Conservation (phyloP, 768 basidiomycete genomes). For the Termitomyces sp. region DNA sequence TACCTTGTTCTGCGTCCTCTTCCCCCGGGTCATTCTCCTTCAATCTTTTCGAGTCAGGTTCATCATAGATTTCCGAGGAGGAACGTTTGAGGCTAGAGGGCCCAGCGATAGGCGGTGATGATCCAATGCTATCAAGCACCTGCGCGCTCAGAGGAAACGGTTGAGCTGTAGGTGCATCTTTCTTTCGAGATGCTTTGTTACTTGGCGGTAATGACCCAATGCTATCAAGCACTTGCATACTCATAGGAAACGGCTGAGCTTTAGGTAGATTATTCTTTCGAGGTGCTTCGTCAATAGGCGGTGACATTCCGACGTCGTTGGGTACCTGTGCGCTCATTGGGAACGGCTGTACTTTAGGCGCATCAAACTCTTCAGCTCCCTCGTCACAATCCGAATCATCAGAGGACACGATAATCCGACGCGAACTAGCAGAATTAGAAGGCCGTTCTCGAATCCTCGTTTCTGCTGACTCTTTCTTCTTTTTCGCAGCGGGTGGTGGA, state of each 20-base stretch:
- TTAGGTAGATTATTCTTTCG: slow-evolving; percentile 1
- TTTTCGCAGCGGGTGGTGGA: not conserved
- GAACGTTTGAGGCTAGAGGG: slow-evolving; percentile 22
- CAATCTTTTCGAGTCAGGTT: slow-evolving; percentile 29
- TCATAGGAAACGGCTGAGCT: slow-evolving; percentile 50
- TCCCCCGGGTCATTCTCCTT: slow-evolving; percentile 22
- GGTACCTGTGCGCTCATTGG: slow-evolving; percentile 50
- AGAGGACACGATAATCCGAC: slow-evolving; percentile 1
- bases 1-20: slow-evolving; percentile 34
- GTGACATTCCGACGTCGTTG: slow-evolving; percentile 29
- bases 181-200: not conserved
- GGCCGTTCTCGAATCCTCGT: not conserved
- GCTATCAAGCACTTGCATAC: slow-evolving; percentile 39
- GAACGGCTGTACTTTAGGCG: slow-evolving; percentile 32
- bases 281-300: not conserved
- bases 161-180: slow-evolving; percentile 14
- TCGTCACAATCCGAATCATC: slow-evolving; percentile 1
- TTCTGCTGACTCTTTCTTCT: not conserved
- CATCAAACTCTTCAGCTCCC: not conserved
- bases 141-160: slow-evolving; percentile 54
- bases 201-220: slow-evolving; percentile 23
- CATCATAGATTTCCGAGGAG: slow-evolving; percentile 30
- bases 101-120: slow-evolving; percentile 13
- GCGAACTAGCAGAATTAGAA: not conserved
- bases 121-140: slow-evolving; percentile 36